Percentiles rank a stretch among this genome's conserved stretches.
Conservation (phyloP, 1,284 basidiomycete species). For the Papiliotrema terrestris region DNA sequence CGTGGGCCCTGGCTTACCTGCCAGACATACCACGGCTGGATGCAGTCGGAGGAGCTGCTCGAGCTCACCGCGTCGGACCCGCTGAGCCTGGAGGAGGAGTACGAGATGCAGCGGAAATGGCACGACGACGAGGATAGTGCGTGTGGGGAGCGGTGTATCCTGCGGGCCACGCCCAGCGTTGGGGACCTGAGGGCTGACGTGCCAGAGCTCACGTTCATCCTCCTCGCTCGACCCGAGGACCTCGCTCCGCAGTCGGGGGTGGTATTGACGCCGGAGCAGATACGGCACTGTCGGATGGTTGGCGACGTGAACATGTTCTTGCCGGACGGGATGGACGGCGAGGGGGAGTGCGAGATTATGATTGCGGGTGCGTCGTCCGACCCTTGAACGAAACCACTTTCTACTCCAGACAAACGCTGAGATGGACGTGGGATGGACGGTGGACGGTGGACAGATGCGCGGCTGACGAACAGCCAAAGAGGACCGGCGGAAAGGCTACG, state of each 20-base stretch:
- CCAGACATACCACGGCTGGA: constrained; percentile 88
- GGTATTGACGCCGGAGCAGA: constrained; percentile 32
- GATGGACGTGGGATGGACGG: no score
- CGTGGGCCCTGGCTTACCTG: not conserved
- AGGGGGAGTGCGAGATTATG: constrained; percentile 74
- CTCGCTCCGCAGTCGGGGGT: constrained; percentile 4
- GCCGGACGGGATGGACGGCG: constrained; percentile 57
- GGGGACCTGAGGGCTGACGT: no score
- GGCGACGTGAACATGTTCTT: constrained; percentile 93
- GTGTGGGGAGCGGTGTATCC: no score
- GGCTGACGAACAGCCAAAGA: constrained; percentile 1
- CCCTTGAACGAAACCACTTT: not conserved
- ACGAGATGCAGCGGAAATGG: constrained; percentile 93
- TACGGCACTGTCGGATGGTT: constrained; percentile 65
- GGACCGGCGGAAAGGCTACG: constrained; percentile 60
- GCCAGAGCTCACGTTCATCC: constrained; percentile 83
- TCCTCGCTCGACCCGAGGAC: constrained; percentile 57
- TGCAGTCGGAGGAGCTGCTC: constrained; percentile 71
- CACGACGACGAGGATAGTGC: constrained; percentile 80
- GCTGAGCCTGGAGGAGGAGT: constrained; percentile 76
- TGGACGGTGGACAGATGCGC: no score
- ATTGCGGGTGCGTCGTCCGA: constrained; percentile 60
- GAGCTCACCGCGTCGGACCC: constrained; percentile 83
- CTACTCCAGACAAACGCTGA: no score
- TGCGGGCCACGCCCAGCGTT: no score